Conservation (phyloP, 306 rosid genomes). For the Acmispon strigosus region DNA sequence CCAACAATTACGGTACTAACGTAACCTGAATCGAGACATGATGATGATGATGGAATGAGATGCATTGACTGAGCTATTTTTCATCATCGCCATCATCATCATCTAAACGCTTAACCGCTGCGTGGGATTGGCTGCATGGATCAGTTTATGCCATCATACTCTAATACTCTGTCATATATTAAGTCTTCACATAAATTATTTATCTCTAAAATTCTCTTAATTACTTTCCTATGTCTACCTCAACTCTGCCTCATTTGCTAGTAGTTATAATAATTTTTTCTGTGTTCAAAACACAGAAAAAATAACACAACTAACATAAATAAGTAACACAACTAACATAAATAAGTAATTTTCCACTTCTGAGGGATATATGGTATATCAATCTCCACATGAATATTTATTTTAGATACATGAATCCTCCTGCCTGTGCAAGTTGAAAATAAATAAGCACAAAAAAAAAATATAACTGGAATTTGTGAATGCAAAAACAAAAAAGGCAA, state of each 20-base stretch:
- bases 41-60: not conserved
- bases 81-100: too few species aligned
- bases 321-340: not conserved
- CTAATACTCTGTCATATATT: too few species aligned
- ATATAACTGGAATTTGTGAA: not conserved
- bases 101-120: too few species aligned
- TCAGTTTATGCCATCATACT: too few species aligned
- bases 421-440: not conserved
- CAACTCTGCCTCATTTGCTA: too few species aligned
- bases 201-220: too few species aligned
- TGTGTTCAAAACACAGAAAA: too few species aligned
- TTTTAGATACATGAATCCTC: not conserved
- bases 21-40: not conserved
- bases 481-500: not conserved
- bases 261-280: too few species aligned
- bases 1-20: not conserved
- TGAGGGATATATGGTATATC: not conserved
- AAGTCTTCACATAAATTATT: too few species aligned
- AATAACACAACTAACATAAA: not conserved
- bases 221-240: too few species aligned
- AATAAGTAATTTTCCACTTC: not conserved
- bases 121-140: too few species aligned
- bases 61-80: not conserved
- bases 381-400: not conserved
- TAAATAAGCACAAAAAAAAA: not conserved